phyloP scores from a whole-genome alignment of 441 rosid genomes.

The Arabidopsis hybrid region DNA sequence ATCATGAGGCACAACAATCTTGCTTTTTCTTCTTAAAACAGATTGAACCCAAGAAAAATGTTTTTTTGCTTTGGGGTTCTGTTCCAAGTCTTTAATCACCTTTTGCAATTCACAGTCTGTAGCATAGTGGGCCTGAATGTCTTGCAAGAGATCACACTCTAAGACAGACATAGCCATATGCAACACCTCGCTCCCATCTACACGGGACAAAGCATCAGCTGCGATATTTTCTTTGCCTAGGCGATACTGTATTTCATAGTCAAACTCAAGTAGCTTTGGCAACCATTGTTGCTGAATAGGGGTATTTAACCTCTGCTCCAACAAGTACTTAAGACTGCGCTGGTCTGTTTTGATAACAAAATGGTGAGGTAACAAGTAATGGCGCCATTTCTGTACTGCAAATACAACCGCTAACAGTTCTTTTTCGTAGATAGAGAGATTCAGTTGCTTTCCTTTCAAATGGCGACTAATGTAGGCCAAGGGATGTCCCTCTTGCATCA shows the following conservation, averaged over 20 bases:
- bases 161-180: neutral
- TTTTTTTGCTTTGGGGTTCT: fast-evolving
- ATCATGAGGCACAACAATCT: neutral
- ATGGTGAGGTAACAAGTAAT: fast-evolving
- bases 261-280: neutral
- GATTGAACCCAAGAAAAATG: neutral
- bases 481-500: neutral
- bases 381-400: neutral
- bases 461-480: neutral
- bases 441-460: neutral
- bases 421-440: neutral
- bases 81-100: neutral
- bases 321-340: neutral
- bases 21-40: neutral
- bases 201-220: neutral
- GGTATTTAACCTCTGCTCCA: neutral
- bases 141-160: neutral
- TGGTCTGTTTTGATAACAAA: neutral
- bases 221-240: neutral
- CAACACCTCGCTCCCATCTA: neutral
- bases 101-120: neutral
- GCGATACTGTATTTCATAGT: neutral
- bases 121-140: neutral
- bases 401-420: neutral
- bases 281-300: neutral